Percentiles rank a stretch among this genome's conserved stretches.
Evolutionary conservation across 768 basidiomycete genomes (phyloP).

Genomic region (Rhodosporidiobolus sp.): DNA sequence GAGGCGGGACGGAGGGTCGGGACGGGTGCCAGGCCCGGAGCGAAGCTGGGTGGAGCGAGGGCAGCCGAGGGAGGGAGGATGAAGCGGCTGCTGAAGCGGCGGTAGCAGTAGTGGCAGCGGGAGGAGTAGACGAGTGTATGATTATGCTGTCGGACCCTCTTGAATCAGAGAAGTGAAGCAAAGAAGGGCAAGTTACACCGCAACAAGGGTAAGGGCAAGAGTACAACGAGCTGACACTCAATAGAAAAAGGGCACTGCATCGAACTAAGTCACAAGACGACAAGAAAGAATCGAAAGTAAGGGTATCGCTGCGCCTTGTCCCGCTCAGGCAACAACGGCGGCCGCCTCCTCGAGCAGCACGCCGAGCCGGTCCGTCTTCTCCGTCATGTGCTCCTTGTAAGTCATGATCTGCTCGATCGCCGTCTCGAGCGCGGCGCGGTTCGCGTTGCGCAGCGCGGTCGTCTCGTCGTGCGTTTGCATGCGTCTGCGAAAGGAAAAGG

Average conservation of each 20-base stretch:
- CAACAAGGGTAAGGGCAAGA: background rate
- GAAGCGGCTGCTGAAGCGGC: background rate
- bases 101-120: too few species aligned
- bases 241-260: background rate
- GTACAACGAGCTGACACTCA: background rate
- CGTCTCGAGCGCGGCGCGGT: slow-evolving; percentile 34
- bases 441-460: slow-evolving; percentile 28
- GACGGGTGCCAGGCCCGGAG: slow-evolving; percentile 28
- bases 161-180: background rate
- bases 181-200: background rate
- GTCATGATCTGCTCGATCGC: slow-evolving; percentile 39
- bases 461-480: slow-evolving; percentile 24
- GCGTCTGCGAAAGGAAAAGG: background rate
- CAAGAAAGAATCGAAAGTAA: background rate
- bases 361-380: slow-evolving; percentile 6
- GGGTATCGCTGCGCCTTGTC: background rate
- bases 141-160: too few species aligned
- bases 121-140: too few species aligned
- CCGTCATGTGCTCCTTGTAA: slow-evolving; percentile 37
- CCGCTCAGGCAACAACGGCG: background rate
- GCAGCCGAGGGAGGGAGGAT: background rate
- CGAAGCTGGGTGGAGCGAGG: slow-evolving; percentile 2
- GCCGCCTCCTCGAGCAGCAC: slow-evolving; percentile 15
- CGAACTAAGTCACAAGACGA: background rate
- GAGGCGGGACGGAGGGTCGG: slow-evolving; percentile 32